Conservation (phyloP, 164 flowering plant genomes). For the Piper betle region DNA sequence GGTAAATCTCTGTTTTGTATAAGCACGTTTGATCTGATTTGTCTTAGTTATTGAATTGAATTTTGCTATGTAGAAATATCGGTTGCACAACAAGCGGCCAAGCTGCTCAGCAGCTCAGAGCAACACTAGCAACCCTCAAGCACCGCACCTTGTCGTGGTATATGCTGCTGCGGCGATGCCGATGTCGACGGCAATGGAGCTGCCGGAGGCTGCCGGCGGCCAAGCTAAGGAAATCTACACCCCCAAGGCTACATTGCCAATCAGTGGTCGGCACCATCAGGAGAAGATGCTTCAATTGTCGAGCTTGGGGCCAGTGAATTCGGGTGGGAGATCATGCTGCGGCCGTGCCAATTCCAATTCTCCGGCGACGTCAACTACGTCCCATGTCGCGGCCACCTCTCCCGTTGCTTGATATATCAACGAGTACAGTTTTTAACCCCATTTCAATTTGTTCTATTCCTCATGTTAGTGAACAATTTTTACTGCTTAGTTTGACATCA, state of each 20-base stretch:
- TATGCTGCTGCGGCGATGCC: constrained; percentile 28
- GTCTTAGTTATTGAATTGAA: too few relatives aligned
- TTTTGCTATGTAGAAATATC: constrained; percentile 40
- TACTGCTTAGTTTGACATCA: too few relatives aligned
- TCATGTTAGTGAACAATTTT: too few relatives aligned
- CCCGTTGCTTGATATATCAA: too few relatives aligned
- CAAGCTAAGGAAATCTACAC: constrained; percentile 28
- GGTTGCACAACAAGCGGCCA: constrained; percentile 60
- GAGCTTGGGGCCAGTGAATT: too few relatives aligned
- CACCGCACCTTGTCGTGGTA: constrained; percentile 56
- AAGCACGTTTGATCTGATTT: too few relatives aligned
- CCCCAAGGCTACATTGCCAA: constrained; percentile 27
- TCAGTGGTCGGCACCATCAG: constrained; percentile 2
- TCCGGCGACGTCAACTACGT: constrained; percentile 43
- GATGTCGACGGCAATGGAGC: too few relatives aligned
- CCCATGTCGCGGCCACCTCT: constrained; percentile 7
- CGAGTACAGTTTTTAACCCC: too few relatives aligned
- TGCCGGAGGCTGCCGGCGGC: constrained; percentile 14
- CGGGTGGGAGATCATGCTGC: too few relatives aligned
- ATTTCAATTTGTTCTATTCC: too few relatives aligned
- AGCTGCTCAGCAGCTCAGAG: constrained; percentile 16
- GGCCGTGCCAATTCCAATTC: constrained; percentile 22
- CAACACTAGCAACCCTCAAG: constrained; percentile 15
- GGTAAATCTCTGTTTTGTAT: too few relatives aligned
- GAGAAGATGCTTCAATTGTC: too few relatives aligned